Base-by-base conservation (phyloP, 1,139 yeast genomes). In the Debaryomycetaceae sp. region DNA sequence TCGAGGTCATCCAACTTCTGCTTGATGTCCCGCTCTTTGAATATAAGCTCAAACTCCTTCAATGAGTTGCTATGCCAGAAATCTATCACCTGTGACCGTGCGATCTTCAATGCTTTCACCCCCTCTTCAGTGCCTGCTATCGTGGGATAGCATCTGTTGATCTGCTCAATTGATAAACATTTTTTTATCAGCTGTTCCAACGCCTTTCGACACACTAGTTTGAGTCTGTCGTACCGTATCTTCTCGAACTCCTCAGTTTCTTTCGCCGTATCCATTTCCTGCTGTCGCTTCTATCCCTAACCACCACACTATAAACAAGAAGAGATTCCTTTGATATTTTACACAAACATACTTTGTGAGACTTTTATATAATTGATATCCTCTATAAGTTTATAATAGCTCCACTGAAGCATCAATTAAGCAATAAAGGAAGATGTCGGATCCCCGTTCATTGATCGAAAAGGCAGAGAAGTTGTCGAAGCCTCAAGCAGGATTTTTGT, bases 401-500 rank as follows among this genome's bases (percentile, higher is more conserved):
- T 14, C 6, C 38, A 13, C 20, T 24, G 2, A 17, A 13, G 8
- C 8, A 34, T 34, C 8, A 17, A 34, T 13, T 13, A 7, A 9
- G 17, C 36, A 7, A 7, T 34, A 7, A 3, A 34, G 4, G 13
- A 34, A 13, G 27, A 65, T 70, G 75, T 57, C 72, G 9, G 76
- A 72, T 55, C 76, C 78, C 36, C 63, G 65, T 42, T 50, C 66
- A 14, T 63, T 72, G 42, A 71, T 74, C 39, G 67, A 66, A 35
- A 75, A 72, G 53, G 79, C 78, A 6, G 77, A 74, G 43, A 72
- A 72, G 56, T 58, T 74, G 42, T 58, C 64, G 48, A 79, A 80
- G 53, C 85, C 95, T n/a, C 80, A 82, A 40, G 75, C 81, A 43
- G 96, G 97, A n/a, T 62, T 75, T 45, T 77, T 90, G 52, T 77